These are phyloP conservation scores for Elasticomyces elasticus DNA, from an alignment of 495 filamentous ascomycete species.

Conservation along the genomic window DNA sequence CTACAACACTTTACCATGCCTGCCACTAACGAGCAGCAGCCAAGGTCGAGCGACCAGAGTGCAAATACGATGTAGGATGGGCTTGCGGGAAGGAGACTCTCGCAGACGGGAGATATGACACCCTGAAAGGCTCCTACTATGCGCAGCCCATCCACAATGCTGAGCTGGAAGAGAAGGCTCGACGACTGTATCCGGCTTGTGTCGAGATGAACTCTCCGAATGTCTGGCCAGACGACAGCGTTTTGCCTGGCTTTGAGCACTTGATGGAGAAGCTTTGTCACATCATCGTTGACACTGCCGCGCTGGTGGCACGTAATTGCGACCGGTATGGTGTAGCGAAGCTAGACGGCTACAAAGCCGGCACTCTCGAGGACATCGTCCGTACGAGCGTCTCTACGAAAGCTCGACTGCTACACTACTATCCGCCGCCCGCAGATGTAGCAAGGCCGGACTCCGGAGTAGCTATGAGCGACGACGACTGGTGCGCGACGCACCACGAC, in stretches of 20 bases:
- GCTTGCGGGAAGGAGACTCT: slow-evolving; percentile 92
- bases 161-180: slow-evolving; percentile 19
- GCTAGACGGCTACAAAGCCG: slow-evolving; percentile 60
- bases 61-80: slow-evolving; percentile 57
- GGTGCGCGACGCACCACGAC: slow-evolving; percentile 92
- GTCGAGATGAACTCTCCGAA: slow-evolving; percentile 63
- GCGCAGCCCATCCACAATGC: slow-evolving; percentile 55
- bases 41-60: slow-evolving; percentile 51
- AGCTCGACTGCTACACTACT: slow-evolving; percentile 89
- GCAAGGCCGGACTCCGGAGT: slow-evolving; percentile 20
- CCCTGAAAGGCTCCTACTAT: slow-evolving; percentile 91
- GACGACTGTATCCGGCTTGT: slow-evolving; percentile 35
- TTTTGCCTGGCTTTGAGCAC: slow-evolving; percentile 61
- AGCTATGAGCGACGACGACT: slow-evolving; percentile 60
- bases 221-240: slow-evolving; percentile 64
- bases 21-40: slow-evolving; percentile 28
- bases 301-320: slow-evolving; percentile 76
- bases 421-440: slow-evolving; percentile 42
- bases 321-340: slow-evolving; percentile 73
- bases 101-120: slow-evolving; percentile 79
- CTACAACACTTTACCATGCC: neutral
- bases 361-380: slow-evolving; percentile 81
- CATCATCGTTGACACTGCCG: slow-evolving; percentile 80
- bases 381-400: slow-evolving; percentile 79
- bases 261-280: slow-evolving; percentile 67